Percentiles rank a stretch among this genome's conserved stretches.
Conservation (phyloP, 2,329 filamentous ascomycete species). For the Byssothecium circinans region DNA sequence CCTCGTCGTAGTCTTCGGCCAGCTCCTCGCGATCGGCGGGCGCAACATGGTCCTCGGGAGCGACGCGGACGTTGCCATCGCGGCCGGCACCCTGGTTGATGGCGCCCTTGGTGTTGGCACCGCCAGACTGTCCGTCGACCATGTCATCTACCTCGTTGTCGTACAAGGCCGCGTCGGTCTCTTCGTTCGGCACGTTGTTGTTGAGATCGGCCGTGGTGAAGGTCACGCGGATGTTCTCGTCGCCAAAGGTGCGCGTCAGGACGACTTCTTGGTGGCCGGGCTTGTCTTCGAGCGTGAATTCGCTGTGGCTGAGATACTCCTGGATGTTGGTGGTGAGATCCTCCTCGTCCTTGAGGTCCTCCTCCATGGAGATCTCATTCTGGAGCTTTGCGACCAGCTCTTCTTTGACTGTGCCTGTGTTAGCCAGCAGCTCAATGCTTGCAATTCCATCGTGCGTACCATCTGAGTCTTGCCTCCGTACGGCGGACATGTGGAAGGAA, state of each 20-base stretch:
- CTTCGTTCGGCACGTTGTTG: constrained; percentile 40
- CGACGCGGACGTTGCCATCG: constrained; percentile 56
- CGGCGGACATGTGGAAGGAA: constrained; percentile 48
- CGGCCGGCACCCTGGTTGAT: constrained; percentile 57
- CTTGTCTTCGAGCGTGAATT: constrained; percentile 78
- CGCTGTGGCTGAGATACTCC: constrained; percentile 83
- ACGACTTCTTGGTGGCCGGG: constrained; percentile 85
- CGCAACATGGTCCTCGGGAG: constrained; percentile 59
- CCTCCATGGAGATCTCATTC: constrained; percentile 62
- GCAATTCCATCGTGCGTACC: constrained; percentile 9
- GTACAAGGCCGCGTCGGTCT: constrained; percentile 59
- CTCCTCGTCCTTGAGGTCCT: constrained; percentile 73
- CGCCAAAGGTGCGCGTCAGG: constrained; percentile 77
- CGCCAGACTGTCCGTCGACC: constrained; percentile 54
- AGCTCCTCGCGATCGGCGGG: constrained; percentile 61
- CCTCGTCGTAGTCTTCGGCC: constrained; percentile 58
- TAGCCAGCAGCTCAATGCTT: constrained; percentile 8
- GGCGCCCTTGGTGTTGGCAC: constrained; percentile 58
- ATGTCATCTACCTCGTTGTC: constrained; percentile 49
- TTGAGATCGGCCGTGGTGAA: constrained; percentile 86
- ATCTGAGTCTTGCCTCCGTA: constrained; percentile 39
- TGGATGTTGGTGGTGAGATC: constrained; percentile 76
- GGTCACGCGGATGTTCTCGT: constrained; percentile 85
- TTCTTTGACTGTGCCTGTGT: constrained; percentile 55
- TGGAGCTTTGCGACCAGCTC: constrained; percentile 86